These are phyloP conservation scores for Phlegmacium glaucopus DNA, from an alignment of 768 basidiomycete genomes.

Conservation along the genomic window DNA sequence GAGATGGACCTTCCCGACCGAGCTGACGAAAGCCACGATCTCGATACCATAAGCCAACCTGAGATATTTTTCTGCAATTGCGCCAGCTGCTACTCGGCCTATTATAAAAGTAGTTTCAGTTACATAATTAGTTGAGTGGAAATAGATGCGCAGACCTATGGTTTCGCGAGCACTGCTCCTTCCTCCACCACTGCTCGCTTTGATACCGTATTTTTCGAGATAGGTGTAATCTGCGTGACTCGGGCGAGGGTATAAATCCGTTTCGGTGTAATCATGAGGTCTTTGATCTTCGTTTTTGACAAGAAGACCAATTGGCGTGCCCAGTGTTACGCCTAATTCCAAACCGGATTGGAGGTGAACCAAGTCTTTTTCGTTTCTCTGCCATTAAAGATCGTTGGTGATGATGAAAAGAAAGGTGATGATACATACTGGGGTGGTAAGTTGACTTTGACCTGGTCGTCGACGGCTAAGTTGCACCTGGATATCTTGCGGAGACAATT, in stretches of 20 bases:
- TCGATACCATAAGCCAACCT: constrained; percentile 84
- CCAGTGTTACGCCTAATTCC: constrained; percentile 92
- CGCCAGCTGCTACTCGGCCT: constrained; percentile 97
- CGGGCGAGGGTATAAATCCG: constrained; percentile 94
- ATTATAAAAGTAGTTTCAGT: not conserved
- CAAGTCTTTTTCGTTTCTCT: constrained; percentile 95
- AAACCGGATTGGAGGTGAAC: constrained; percentile 92
- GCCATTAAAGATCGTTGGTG: not conserved
- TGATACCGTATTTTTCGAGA: constrained; percentile 94
- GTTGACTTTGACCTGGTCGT: constrained; percentile 92
- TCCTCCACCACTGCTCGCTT: constrained; percentile 96
- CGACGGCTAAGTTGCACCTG: constrained; percentile 89
- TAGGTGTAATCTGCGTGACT: constrained; percentile 99
- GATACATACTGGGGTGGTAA: constrained; percentile 86
- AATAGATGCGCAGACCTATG: constrained; percentile 55
- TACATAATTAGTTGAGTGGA: not conserved
- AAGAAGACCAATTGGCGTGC: constrained; percentile 95
- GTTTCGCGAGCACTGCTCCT: constrained; percentile 95
- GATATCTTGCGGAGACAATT: constrained; percentile 76
- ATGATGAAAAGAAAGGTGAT: not conserved
- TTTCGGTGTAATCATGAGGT: constrained; percentile 98
- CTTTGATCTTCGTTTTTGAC: constrained; percentile 98
- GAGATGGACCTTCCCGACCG: constrained; percentile 89
- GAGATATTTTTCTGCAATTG: constrained; percentile 96
- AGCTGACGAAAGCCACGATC: constrained; percentile 95